Base-by-base conservation (phyloP, 2,329 filamentous ascomycete genomes). In the Lecanicillium sp. region DNA sequence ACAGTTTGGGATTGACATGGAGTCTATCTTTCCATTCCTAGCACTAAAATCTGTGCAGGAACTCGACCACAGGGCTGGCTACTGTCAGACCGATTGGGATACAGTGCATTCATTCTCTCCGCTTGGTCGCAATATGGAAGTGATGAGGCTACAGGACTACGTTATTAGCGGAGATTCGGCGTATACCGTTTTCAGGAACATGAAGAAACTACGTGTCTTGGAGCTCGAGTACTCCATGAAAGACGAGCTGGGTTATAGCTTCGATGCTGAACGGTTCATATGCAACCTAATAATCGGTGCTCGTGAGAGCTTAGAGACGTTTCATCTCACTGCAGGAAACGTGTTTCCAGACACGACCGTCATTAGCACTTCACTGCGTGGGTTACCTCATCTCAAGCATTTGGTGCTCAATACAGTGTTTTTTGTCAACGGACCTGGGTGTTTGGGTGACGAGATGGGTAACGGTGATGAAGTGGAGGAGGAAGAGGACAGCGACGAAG, bases 1-100 rank as follows among this genome's bases (percentile, higher is more conserved):
- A 17, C 38, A 44, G 15, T 2, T 3, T 14, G 46, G 32, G 4
- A 20, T 11, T 3, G 5, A 20, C 14, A 19, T 49, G 24, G 35
- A 38, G 14, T 5, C 1, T 3, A 9, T 49, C 7, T 38, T 49
- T 20, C 48, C 48, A 14, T 49, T 49, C 14, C 6, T 49, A 20
- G 21, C 41, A 19, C 40, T 49, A 2, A 33, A 49, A 6, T 44
- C 48, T 3, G 9, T 49, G 20, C 41, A 21, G 7, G 24, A 40
- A 23, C 30, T 44, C 5, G 10, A 23, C 3, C 27, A 40, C 17
- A n/a, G 30, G 3, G 14, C 14, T 30, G 40, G n/a, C 23, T 17
- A 15, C 10, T 19, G n/a, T 14, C 27, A 19, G 5, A 5, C 9
- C 8, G 32, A n/a, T 17, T 1, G 11, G 5, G n/a, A 4, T 35